phyloP scores from a whole-genome alignment of 257 asterid species.

The Nicotiana benthamiana region DNA sequence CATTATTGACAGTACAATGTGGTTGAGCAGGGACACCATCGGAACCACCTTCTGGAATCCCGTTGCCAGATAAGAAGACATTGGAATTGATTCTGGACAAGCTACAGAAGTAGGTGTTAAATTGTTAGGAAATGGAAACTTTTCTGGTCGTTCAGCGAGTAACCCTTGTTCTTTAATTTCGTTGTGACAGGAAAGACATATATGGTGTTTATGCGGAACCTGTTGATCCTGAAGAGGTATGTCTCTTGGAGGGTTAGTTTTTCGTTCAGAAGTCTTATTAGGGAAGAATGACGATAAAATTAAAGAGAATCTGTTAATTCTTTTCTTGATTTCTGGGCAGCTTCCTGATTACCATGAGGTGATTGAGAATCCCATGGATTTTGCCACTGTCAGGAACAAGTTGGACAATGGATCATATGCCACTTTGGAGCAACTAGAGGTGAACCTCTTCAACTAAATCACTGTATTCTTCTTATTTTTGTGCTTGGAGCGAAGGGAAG shows the following conservation, averaged over 20 bases:
- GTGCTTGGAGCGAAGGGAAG: neutral
- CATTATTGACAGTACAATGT: neutral
- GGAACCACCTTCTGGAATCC: constrained; percentile 33
- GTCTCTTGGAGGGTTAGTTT: constrained; percentile 1
- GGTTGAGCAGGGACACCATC: constrained; percentile 55
- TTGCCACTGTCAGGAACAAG: constrained; percentile 87
- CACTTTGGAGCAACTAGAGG: constrained; percentile 83
- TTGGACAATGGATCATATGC: constrained; percentile 61
- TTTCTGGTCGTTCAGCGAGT: neutral
- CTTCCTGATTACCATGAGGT: constrained; percentile 97
- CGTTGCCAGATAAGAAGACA: constrained; percentile 71
- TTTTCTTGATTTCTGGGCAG: constrained; percentile 28
- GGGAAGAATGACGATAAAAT: neutral
- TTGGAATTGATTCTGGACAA: constrained; percentile 82
- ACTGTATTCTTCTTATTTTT: neutral
- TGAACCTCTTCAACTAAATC: constrained; percentile 11
- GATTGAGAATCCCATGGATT: constrained; percentile 93
- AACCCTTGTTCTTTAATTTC: constrained; percentile 17
- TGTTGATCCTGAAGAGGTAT: constrained; percentile 98
- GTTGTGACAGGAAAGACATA: constrained; percentile 77
- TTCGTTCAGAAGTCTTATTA: constrained; percentile 12
- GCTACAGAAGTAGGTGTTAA: constrained; percentile 77
- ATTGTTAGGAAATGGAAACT: neutral
- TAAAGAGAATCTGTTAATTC: neutral
- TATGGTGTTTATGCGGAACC: constrained; percentile 97